Conservation (phyloP, 2,329 filamentous ascomycete species). For the Colletotrichum falcatum region DNA sequence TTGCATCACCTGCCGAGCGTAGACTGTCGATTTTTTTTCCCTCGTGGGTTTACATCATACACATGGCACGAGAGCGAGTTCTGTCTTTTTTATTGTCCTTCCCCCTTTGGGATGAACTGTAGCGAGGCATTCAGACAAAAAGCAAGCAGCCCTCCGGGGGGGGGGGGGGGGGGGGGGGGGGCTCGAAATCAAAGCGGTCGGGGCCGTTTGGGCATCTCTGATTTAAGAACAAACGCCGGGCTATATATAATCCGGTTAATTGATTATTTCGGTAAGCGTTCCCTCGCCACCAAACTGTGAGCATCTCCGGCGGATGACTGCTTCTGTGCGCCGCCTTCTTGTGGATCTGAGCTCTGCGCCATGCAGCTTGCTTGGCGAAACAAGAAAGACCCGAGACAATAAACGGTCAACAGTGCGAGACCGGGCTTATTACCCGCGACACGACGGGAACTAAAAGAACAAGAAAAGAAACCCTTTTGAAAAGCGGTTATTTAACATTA, state of each 20-base stretch:
- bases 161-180: no score
- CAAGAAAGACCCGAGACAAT: background rate
- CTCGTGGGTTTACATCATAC: background rate
- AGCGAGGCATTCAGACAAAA: background rate
- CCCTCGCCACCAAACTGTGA: background rate
- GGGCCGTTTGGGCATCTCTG: background rate
- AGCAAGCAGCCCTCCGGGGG: background rate
- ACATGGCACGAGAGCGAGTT: background rate
- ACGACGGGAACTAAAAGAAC: no score
- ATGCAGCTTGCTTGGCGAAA: background rate
- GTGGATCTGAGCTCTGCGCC: background rate
- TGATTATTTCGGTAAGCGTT: background rate
- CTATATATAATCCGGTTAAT: background rate
- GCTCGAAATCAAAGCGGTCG: background rate
- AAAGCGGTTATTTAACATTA: slow-evolving; percentile 32
- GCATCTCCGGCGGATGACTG: background rate
- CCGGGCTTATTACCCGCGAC: background rate
- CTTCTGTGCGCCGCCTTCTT: background rate
- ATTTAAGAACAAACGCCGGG: background rate
- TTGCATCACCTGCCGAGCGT: background rate
- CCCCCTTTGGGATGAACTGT: background rate
- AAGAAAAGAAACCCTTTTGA: background rate
- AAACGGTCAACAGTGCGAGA: background rate
- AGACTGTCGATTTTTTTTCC: background rate
- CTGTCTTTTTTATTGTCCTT: background rate